Evolutionary conservation across 2,329 filamentous ascomycete genomes (phyloP).

Genomic region (Aureobasidium namibiae): DNA sequence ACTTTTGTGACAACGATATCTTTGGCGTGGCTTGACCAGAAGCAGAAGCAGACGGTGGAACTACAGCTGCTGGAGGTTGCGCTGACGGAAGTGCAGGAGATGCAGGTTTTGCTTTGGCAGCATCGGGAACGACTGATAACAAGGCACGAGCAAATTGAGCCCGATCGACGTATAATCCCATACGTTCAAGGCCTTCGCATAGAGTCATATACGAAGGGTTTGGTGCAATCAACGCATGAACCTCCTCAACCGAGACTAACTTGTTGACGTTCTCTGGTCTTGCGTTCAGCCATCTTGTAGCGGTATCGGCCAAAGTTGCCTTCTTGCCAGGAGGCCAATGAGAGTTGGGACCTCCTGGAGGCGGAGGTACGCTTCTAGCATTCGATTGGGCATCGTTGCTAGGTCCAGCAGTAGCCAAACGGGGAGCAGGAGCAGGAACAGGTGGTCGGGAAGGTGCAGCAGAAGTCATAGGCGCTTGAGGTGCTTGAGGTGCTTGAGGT

Average conservation of each 20-base stretch:
- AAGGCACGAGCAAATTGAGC: constrained; percentile 46
- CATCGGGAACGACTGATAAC: constrained; percentile 37
- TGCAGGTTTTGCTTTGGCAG: constrained; percentile 21
- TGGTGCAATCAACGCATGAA: constrained; percentile 40
- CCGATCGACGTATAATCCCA: constrained; percentile 43
- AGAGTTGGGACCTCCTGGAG: not conserved
- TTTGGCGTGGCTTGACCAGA: not conserved
- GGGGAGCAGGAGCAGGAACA: not conserved
- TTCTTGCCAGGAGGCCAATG: constrained; percentile 46
- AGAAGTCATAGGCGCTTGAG: not conserved
- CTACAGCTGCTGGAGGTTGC: constrained; percentile 1
- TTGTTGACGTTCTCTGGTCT: constrained; percentile 35
- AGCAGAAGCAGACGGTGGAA: not conserved
- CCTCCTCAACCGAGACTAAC: constrained; percentile 29
- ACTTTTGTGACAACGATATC: not conserved
- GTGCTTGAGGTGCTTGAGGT: not conserved
- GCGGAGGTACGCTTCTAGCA: not conserved
- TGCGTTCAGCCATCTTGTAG: constrained; percentile 38
- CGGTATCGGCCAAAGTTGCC: constrained; percentile 41
- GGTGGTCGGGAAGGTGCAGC: not conserved
- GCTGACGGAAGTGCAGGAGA: not conserved
- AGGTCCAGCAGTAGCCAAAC: not conserved
- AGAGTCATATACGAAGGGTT: constrained; percentile 50
- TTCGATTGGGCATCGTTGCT: not conserved
- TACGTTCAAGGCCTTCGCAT: constrained; percentile 44